Evolutionary conservation across 345 rosid genomes (phyloP).

Genomic region (Arabidopsis arenosa): DNA sequence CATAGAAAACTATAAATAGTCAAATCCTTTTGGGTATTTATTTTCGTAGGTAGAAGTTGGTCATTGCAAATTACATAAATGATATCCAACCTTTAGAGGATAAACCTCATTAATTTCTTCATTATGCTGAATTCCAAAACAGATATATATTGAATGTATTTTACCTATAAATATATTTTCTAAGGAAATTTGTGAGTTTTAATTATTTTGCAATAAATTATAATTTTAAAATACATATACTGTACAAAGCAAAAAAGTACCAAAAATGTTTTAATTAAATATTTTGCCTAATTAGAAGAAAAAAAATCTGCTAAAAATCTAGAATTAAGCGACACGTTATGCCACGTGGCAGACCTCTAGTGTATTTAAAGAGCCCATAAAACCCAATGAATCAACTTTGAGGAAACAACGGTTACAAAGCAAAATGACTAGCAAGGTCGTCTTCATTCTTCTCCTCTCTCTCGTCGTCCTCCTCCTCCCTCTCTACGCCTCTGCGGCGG

Average conservation of each 20-base stretch:
- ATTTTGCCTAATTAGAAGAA: not conserved
- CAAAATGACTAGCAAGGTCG: not conserved
- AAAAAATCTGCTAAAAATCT: not conserved
- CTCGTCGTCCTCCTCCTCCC: slow-evolving; percentile 22
- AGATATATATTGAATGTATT: not conserved
- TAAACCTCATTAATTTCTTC: not conserved
- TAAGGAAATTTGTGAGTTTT: not conserved
- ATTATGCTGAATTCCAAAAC: not conserved
- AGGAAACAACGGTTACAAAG: not conserved
- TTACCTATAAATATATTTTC: too few species aligned
- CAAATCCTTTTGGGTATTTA: slow-evolving; percentile 1
- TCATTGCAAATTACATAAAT: not conserved
- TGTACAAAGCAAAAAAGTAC: not conserved
- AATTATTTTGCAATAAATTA: not conserved
- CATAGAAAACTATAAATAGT: not conserved
- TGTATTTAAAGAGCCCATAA: not conserved
- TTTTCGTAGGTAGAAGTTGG: slow-evolving; percentile 15
- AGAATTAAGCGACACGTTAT: not conserved
- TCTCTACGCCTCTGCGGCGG: slow-evolving; percentile 23
- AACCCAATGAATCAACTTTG: not conserved
- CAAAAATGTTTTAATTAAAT: not conserved
- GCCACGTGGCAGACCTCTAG: not conserved
- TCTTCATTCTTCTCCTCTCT: slow-evolving; percentile 7
- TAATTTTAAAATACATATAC: not conserved
- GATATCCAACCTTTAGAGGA: not conserved